phyloP scores from a whole-genome alignment of 495 filamentous ascomycete species.

The Glonium stellatum region DNA sequence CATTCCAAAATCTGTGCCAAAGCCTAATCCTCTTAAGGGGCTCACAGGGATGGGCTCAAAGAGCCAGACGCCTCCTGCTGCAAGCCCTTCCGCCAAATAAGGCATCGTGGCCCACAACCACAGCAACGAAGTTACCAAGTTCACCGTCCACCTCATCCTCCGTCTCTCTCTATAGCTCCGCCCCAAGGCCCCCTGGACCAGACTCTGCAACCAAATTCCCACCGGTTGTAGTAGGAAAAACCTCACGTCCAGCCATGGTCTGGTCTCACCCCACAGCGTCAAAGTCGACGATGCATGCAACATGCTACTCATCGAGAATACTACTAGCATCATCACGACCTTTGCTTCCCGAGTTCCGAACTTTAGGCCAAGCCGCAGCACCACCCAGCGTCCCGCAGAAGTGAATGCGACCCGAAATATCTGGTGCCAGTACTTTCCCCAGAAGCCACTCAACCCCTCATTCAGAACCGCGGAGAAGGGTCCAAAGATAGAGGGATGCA shows the following conservation, averaged over 20 bases:
- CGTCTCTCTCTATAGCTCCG: not conserved
- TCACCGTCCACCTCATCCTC: not conserved
- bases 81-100: not conserved
- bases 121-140: not conserved
- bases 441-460: not conserved
- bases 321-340: not conserved
- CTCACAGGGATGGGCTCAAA: not conserved
- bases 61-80: not conserved
- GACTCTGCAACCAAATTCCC: not conserved
- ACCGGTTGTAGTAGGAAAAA: not conserved
- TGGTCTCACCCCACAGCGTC: not conserved
- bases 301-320: not conserved
- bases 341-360: not conserved
- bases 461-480: not conserved
- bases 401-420: not conserved
- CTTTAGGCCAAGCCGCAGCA: not conserved
- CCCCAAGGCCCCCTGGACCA: not conserved
- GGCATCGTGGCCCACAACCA: not conserved
- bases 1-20: not conserved
- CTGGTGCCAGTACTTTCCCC: not conserved
- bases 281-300: not conserved
- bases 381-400: not conserved
- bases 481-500: not conserved
- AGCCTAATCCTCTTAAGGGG: not conserved
- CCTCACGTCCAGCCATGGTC: not conserved